Base-by-base conservation (phyloP, 495 filamentous ascomycete genomes). In the Penicillium nucicola region DNA sequence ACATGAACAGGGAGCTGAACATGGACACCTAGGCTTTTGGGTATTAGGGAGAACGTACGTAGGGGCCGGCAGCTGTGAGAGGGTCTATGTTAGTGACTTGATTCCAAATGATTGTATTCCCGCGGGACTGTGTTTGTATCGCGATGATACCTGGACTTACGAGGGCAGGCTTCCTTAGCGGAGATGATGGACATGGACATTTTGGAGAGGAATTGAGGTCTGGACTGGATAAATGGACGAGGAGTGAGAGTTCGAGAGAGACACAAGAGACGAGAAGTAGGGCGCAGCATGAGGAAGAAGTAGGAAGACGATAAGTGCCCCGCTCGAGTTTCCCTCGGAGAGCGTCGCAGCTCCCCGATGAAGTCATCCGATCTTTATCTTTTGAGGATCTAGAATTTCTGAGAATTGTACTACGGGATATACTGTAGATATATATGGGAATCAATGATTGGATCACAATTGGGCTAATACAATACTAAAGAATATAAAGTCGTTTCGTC, bases 11-110 rank as follows among this genome's bases (percentile, higher is more conserved):
- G n/a, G n/a, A n/a, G n/a, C n/a, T 22, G 20, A 22, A 22, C 5
- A 18, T 35, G 35, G 25, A 18, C 12, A 17, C n/a, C 42, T 8
- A 15, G 36, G 43, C 7, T 48, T n/a, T 32, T 19, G 36, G 43
- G 12, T 48, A 15, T 35, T 41, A 32, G 54, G 28, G 30, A 30
- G 39, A 60, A 67, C 77, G 62, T 74, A 82, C 79, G 68, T 82
- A 82, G 45, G 80, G 79, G 34, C 80, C 79, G 22, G 78, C 79
- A 55, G 77, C 80, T 82, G 56, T 15, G 35, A 9, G 9, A 22
- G 5, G 35, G 12, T n/a, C 8, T 41, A 13, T 8, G 64, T 83
- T 73, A 80, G 76, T 48, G 36, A 13, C 12, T 22, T 39, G 18
- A 20, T 17, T 25, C 17, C 46, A 17, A 3, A 12, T 44, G 9